Evolutionary conservation across 2,329 filamentous ascomycete genomes (phyloP), one percentile per base, ranked within the genome.

Genomic region (Arthrobotrys iridis): DNA sequence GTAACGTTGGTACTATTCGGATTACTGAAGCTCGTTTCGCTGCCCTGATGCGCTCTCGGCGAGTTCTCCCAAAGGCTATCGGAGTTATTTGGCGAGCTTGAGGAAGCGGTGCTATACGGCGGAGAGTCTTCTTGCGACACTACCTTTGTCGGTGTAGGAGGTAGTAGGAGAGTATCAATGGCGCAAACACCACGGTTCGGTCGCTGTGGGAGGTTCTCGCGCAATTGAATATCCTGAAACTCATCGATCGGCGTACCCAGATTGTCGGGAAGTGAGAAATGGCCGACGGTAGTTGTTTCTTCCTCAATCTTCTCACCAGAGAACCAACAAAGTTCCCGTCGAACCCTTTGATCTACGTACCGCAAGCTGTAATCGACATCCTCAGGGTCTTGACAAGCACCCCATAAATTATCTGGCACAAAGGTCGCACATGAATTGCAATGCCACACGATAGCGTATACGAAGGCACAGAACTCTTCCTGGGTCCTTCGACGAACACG

Each of bases 361-460:
- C 50, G 63, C n/a, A 75, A 22, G 37, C 63, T 75, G 37, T 75
- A 75, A 7, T 68, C 71, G n/a, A n/a, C 46, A 33, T 75, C 71
- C n/a, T 22, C 63, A 8, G 28, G n/a, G n/a, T 41, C 41, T 5
- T 46, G 48, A 35, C 71, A 75, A 13, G 46, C 46, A 8, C 30
- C 20, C 71, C 71, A 75, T 11, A 75, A 63, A 35, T 55, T 64
- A 41, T 75, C 71, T 13, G 71, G 71, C 30, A 75, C 71, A 52
- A 75, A 75, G 18, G 63, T 75, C 30, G 71, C 71, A 22, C 71
- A 75, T 8, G 71, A 75, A 28, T 68, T 75, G 63, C 63, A 75
- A 52, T 75, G 71, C 71, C 71, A 75, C 6, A 68, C 63, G 6
- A 75, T 68, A 13, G 71, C 63, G 11, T 75, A 64, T 0, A 75